Percentiles rank a stretch among this genome's conserved stretches.
Conservation (phyloP, 805 yeast species). For the Saccharomycopsis malanga region DNA sequence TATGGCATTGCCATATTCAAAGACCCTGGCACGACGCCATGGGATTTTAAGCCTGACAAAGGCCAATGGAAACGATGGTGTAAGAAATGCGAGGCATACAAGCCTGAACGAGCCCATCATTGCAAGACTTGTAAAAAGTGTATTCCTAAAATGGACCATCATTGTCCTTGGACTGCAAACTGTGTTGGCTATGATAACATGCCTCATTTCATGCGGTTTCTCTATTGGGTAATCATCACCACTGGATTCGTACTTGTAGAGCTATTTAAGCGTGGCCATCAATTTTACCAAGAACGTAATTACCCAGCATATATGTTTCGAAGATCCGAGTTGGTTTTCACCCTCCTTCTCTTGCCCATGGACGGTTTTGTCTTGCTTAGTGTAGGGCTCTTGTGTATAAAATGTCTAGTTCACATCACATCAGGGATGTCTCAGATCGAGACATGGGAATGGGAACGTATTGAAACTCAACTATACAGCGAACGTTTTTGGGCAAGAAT, state of each 20-base stretch:
- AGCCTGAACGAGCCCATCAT: conserved; percentile 83
- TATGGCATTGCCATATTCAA: conserved; percentile 61
- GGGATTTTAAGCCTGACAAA: conserved; percentile 27
- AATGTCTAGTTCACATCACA: conserved; percentile 51
- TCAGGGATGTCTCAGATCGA: conserved; percentile 86
- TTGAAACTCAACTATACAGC: conserved; percentile 55
- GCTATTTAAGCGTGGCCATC: conserved; percentile 34
- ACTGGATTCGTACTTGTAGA: conserved; percentile 41
- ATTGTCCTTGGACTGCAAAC: conserved; percentile 86
- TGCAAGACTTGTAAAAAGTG: conserved; percentile 70
- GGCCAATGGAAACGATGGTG: conserved; percentile 33
- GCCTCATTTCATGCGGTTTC: conserved; percentile 75
- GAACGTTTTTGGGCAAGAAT: conserved; percentile 48
- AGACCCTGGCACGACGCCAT: conserved; percentile 65
- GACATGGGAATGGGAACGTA: conserved; percentile 83
- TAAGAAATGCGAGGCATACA: conserved; percentile 59
- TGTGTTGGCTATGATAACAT: conserved; percentile 77
- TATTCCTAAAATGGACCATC: conserved; percentile 86
- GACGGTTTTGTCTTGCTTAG: conserved; percentile 55
- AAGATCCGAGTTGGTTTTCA: conserved; percentile 45
- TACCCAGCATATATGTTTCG: conserved; percentile 52
- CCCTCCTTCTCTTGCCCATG: conserved; percentile 47
- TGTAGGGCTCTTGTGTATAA: conserved; percentile 48
- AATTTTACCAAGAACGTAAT: conserved; percentile 42
- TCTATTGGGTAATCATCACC: conserved; percentile 54